Evolutionary conservation across 2,329 filamentous ascomycete species (phyloP), one percentile per base, ranked within the genome.

Genomic region (Falciphora oryzae): DNA sequence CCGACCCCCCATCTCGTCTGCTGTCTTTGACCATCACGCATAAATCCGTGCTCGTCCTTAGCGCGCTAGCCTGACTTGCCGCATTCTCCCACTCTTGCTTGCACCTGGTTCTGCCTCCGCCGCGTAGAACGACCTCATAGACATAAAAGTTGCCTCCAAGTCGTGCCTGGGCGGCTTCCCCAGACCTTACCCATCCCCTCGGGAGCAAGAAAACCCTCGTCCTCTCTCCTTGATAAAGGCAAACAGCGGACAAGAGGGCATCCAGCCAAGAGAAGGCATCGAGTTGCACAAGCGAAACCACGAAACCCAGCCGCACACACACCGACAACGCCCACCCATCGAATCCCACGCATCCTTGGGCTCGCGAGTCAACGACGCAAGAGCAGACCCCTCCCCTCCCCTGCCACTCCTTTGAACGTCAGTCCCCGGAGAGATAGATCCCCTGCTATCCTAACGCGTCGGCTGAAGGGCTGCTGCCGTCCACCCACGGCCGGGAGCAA

Each of bases 251-350:
- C 18, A 53, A 7, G n/a, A 53, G n/a, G 18, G 18, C 44, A n/a
- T 25, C 44, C 44, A n/a, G n/a, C n/a, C 44, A 53, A 22, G 44
- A 53, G 18, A 53, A n/a, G 38, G 22, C 60, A 53, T 50, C 31
- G 32, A 44, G 31, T 32, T 14, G 60, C 60, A 61, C 29, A 61
- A 38, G 38, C 38, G 31, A 38, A 25, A 56, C n/a, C 29, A 67
- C 66, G 60, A 67, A 62, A 65, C 59, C 63, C 60, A 64, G 64
- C 64, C 64, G 58, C 28, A 60, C 28, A 60, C 38, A 44, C 58
- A 28, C 22, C 44, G 44, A 53, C 22, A 8, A 53, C 44, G 44
- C 44, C 44, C 44, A 53, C n/a, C 22, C 44, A 25, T 25, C 44
- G 44, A 53, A 53, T 5, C 44, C 44, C 44, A 53, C 44, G 44